Evolutionary conservation across 2,329 filamentous ascomycete species (phyloP), one percentile per base, ranked within the genome.

Genomic region (Verticillium dahliae): DNA sequence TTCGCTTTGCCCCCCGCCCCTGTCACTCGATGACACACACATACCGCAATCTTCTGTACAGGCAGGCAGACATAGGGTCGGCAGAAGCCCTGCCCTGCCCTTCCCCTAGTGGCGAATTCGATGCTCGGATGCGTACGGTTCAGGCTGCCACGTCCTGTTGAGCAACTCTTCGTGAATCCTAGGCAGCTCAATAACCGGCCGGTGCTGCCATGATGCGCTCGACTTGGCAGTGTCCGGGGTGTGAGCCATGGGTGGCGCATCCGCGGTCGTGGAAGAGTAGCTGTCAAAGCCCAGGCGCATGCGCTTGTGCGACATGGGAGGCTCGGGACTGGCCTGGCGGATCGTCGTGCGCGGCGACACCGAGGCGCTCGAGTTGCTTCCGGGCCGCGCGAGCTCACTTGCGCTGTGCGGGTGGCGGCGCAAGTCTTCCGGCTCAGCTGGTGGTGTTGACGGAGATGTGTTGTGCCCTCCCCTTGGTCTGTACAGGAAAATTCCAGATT

Each of bases 401-500:
- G 73, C 66, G 38, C 75, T 22, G 18, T 52, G 45, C 18, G n/a
- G 45, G 18, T 52, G 45, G 11, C 45, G 45, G 18, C 77, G 74
- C 11, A 74, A 60, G 18, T 79, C 76, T 41, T 84, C 81, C 37
- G 79, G 73, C 66, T 85, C 81, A 66, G 79, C 76, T 3, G 81
- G 76, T 3, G 82, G 79, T 22, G 82, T 78, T 3, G 81, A 79
- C 1, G 84, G 83, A 4, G 83, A 85, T 2, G 79, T 80, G 65
- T 83, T 85, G 66, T 85, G 82, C 10, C 83, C 83, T 54, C 84
- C 84, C 66, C 84, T 78, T 18, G 84, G 84, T 61, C 83, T 86
- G 64, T 13, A 62, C 57, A 52, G 61, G 45, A 18, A 13, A 31
- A 31, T 5, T 31, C 18, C 6, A 61, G 50, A 57, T 70, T 59